These are phyloP conservation scores for Gloeophyllum trabeum DNA, from an alignment of 768 basidiomycete genomes.

Conservation along the genomic window DNA sequence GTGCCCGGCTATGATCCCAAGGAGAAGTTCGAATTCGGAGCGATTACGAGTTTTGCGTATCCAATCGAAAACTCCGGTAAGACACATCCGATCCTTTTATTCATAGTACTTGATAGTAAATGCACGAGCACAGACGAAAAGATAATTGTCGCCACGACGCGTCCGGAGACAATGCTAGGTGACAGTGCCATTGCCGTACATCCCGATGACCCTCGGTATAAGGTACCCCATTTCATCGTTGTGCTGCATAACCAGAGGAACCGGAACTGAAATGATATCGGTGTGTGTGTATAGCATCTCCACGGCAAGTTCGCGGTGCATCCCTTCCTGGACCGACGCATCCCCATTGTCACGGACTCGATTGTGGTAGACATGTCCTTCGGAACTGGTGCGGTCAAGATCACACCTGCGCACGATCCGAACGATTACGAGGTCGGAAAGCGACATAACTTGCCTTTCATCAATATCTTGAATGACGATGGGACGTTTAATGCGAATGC, in stretches of 20 bases:
- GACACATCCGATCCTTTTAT: conserved; percentile 7
- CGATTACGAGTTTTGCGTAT: conserved; percentile 94
- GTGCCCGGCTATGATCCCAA: conserved; percentile 95
- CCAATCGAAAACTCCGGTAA: conserved; percentile 74
- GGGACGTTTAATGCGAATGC: conserved; percentile 91
- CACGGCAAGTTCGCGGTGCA: conserved; percentile 88
- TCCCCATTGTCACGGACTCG: conserved; percentile 82
- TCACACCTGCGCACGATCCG: conserved; percentile 95
- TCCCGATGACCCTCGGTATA: conserved; percentile 86
- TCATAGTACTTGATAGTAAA: neutral
- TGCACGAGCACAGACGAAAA: conserved; percentile 51
- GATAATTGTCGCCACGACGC: conserved; percentile 91
- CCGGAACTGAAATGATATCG: conserved; percentile 64
- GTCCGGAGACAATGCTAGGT: conserved; percentile 97
- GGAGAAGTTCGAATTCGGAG: conserved; percentile 95
- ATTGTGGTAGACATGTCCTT: conserved; percentile 88
- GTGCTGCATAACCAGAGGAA: conserved; percentile 92
- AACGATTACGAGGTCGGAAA: conserved; percentile 94
- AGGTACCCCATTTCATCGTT: conserved; percentile 27
- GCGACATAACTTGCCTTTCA: conserved; percentile 80
- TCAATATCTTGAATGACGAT: conserved; percentile 94
- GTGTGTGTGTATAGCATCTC: conserved; percentile 44
- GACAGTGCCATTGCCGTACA: conserved; percentile 97
- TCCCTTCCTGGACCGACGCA: conserved; percentile 77
- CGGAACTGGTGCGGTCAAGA: conserved; percentile 98